Evolutionary conservation across 2,329 filamentous ascomycete genomes (phyloP).

Genomic region (Penicillium nordicum): DNA sequence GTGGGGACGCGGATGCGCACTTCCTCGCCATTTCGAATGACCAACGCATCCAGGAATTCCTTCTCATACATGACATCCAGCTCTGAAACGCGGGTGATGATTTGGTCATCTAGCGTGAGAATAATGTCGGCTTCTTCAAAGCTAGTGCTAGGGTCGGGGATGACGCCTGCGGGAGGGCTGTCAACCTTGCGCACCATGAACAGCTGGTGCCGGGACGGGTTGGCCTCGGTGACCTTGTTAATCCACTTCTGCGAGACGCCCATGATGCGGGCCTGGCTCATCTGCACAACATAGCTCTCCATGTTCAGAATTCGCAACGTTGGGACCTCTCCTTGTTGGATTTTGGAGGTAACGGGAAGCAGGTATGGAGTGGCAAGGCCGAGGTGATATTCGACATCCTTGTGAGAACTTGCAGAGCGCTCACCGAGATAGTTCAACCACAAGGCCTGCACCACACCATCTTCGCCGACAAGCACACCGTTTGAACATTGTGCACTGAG

Average conservation of each 20-base stretch:
- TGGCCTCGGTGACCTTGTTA: conserved; percentile 78
- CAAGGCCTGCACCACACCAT: conserved; percentile 88
- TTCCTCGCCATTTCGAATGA: conserved; percentile 81
- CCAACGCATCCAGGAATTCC: conserved; percentile 74
- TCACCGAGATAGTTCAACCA: conserved; percentile 98
- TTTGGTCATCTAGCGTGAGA: conserved; percentile 81
- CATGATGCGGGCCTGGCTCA: conserved; percentile 96
- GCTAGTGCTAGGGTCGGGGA: conserved; percentile 49
- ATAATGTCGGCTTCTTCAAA: conserved; percentile 90
- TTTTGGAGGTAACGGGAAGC: conserved; percentile 80
- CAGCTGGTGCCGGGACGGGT: conserved; percentile 88
- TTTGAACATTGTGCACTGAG: conserved; percentile 89
- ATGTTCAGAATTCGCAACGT: conserved; percentile 87
- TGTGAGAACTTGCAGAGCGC: conserved; percentile 69
- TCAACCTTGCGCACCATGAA: conserved; percentile 97
- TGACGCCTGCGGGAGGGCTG: conserved; percentile 51
- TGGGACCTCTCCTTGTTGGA: conserved; percentile 74
- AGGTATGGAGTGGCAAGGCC: conserved; percentile 85
- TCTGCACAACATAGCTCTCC: conserved; percentile 91
- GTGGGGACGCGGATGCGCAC: conserved; percentile 75
- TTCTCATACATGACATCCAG: conserved; percentile 96
- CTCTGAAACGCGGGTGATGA: conserved; percentile 90
- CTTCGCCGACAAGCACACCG: conserved; percentile 83
- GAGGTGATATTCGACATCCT: conserved; percentile 95
- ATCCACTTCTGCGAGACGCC: conserved; percentile 97